Conservation (phyloP, 257 asterid genomes). For the Penstemon davidsonii region DNA sequence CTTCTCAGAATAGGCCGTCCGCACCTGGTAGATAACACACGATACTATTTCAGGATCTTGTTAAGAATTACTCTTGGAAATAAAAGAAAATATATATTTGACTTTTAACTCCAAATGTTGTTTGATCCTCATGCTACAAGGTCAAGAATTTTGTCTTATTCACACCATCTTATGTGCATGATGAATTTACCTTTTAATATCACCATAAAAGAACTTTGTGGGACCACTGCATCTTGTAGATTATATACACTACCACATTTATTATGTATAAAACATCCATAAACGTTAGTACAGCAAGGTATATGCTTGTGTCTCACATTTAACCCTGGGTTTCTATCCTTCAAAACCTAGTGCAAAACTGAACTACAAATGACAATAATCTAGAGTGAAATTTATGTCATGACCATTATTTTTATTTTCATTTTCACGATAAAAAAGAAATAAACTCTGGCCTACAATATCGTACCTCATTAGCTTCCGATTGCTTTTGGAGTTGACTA, state of each 20-base stretch:
- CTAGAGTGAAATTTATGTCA: slow-evolving; percentile 5
- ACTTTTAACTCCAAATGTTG: too few species aligned
- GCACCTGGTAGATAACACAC: slow-evolving; percentile 39
- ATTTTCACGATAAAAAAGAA: background rate
- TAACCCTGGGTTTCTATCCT: background rate
- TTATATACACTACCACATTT: too few species aligned
- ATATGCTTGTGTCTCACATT: too few species aligned
- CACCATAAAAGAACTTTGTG: too few species aligned
- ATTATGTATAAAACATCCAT: too few species aligned
- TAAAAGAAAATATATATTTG: background rate
- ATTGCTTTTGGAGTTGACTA: slow-evolving; percentile 35
- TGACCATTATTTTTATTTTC: background rate
- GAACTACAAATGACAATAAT: background rate
- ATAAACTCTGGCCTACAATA: background rate
- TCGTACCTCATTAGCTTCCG: slow-evolving; percentile 53
- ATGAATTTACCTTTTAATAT: too few species aligned
- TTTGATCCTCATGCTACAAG: too few species aligned
- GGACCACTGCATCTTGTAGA: too few species aligned
- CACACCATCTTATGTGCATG: background rate
- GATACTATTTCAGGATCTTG: slow-evolving; percentile 22
- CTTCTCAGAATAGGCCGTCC: slow-evolving; percentile 32
- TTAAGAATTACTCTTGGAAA: background rate
- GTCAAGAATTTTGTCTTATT: background rate
- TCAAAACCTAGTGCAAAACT: background rate
- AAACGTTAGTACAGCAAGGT: too few species aligned